Base-by-base conservation (phyloP, 768 basidiomycete species). In the Suillus decipiens region DNA sequence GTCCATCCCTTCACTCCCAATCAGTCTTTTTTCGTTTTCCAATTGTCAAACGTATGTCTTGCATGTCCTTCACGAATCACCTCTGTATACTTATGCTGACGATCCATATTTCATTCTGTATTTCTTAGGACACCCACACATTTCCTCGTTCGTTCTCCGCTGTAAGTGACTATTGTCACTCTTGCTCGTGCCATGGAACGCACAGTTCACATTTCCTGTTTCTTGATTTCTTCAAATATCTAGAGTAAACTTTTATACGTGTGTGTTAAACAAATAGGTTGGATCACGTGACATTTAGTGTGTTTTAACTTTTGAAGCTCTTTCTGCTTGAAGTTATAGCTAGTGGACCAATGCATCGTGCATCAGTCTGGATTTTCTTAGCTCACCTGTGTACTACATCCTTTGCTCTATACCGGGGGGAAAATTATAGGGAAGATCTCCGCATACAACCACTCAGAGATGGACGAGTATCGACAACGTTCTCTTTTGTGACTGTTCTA, bases 401-500 rank as follows among this genome's bases (percentile, higher is more conserved):
- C 5, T 17, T 57, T 57, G 39, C 14, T 24, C 37, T 57, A 28
- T 19, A 41, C 17, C 55, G 2, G 8, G 54, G 58, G 9, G 82
- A 84, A 59, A 61, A 51, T 9, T 86, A 82, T 66, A 60, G 72
- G 45, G 89, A 91, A 75, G 69, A 77, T 31, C 80, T 91, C 15
- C 72, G 74, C 1, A 67, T 91, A 15, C 78, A 80, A 39, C 84
- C 93, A 0, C 82, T 97, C 39, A 79, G 82, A 7, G 92, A 98
- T 72, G 96, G 96, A 57, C 90, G 88, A 72, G 86, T 98, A 43
- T 83, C 85, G 0, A 84, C 93, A 1, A 82, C 83, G 36, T 97
- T 98, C 78, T 82, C 88, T 1, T 99, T 98, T 75, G 86, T 78
- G 33, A 92, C 90, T 0, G 63, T 86, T 14, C 72, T 89, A 55